Percentiles rank a stretch among this genome's conserved stretches.
Conservation (phyloP, 768 basidiomycete genomes). For the Russula sp. region DNA sequence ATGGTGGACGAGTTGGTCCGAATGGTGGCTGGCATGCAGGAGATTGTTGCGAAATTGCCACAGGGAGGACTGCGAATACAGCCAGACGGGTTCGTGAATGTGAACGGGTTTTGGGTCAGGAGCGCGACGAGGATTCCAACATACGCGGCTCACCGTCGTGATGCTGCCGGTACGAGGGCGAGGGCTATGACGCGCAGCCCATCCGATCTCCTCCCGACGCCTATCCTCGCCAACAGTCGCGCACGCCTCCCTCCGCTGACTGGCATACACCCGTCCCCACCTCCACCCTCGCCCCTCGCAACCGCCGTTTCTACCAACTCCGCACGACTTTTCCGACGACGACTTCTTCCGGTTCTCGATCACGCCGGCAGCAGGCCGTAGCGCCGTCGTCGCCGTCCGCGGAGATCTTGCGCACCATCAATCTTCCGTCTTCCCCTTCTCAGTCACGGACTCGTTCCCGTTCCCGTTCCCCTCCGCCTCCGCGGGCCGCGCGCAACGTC, state of each 20-base stretch:
- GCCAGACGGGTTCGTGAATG: not conserved
- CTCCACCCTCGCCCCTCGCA: not conserved
- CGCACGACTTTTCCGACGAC: not conserved
- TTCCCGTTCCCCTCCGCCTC: not conserved
- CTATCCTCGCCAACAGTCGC: slow-evolving; percentile 11
- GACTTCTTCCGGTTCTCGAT: not conserved
- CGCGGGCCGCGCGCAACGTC: slow-evolving; percentile 2
- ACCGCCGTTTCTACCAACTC: not conserved
- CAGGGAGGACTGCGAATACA: not conserved
- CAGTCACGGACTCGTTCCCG: too few relatives aligned
- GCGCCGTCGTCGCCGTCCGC: not conserved
- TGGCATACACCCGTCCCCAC: not conserved
- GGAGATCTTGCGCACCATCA: not conserved
- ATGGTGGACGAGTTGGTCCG: slow-evolving; percentile 23
- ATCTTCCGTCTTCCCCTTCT: not conserved
- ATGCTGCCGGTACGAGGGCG: not conserved
- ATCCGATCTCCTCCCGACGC: not conserved
- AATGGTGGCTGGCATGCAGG: slow-evolving; percentile 21
- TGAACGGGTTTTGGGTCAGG: not conserved
- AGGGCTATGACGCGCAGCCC: slow-evolving; percentile 11
- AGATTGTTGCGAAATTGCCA: not conserved
- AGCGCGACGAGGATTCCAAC: not conserved
- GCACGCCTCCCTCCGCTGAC: slow-evolving; percentile 12
- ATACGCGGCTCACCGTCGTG: not conserved
- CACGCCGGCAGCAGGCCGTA: not conserved